A percentile compares a stretch with the other conserved stretches of the same genome.
Conservation (phyloP, 148 eudicot genomes). For the Talinum fruticosum region DNA sequence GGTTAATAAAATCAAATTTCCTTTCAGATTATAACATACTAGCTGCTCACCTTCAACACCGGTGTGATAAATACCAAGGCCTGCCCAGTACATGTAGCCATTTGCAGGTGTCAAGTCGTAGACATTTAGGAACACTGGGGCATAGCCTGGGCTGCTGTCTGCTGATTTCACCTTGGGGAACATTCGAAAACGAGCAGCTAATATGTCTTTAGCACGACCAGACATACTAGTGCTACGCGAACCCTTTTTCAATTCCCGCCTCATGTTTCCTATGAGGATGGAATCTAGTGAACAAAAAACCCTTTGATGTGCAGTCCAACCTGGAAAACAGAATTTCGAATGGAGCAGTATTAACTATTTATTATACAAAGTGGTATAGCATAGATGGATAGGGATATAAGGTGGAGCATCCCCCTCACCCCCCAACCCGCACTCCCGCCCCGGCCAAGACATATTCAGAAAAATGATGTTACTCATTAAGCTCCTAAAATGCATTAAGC, state of each 20-base stretch:
- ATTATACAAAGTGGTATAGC: background rate
- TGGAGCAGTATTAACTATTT: background rate
- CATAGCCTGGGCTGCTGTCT: slow-evolving; percentile 39
- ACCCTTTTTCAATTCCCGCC: slow-evolving; percentile 37
- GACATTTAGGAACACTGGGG: slow-evolving; percentile 81
- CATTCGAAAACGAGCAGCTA: slow-evolving; percentile 47
- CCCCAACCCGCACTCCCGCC: no score
- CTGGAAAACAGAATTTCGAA: slow-evolving; percentile 34
- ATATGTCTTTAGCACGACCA: slow-evolving; percentile 36
- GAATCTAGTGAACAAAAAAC: slow-evolving; percentile 29
- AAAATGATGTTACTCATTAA: no score
- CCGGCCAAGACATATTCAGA: no score
- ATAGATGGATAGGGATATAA: background rate
- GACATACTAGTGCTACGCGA: slow-evolving; percentile 44
- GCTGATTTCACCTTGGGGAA: slow-evolving; percentile 60
- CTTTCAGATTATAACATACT: slow-evolving; percentile 12
- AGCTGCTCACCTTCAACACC: slow-evolving; percentile 76
- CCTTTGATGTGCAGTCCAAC: slow-evolving; percentile 39
- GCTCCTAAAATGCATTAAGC: no score
- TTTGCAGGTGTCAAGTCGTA: slow-evolving; percentile 79
- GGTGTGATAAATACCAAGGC: slow-evolving; percentile 80
- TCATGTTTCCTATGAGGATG: slow-evolving; percentile 37
- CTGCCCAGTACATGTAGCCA: slow-evolving; percentile 90
- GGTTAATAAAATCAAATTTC: background rate
- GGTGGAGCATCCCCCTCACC: no score